Evolutionary conservation across 176 grass and related monocot species (phyloP).

Genomic region (Lolium perenne): DNA sequence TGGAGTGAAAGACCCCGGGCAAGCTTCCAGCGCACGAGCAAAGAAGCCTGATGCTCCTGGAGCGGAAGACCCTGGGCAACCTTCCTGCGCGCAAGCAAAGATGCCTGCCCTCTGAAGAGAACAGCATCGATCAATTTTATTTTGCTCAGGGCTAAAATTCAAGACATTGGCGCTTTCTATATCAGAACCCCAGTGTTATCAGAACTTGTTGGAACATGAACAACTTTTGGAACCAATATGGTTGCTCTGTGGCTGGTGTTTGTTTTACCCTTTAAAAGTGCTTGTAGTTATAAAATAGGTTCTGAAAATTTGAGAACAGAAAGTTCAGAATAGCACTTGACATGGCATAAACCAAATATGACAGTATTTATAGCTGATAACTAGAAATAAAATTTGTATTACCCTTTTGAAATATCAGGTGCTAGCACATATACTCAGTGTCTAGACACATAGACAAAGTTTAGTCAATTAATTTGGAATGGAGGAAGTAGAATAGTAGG

Average conservation of each 20-base stretch:
- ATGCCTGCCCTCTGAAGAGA: constrained; percentile 65
- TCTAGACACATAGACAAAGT: too few relatives aligned
- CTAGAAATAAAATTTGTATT: constrained; percentile 20
- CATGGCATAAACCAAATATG: neutral
- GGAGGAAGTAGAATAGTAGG: constrained; percentile 52
- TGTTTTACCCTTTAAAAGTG: too few relatives aligned
- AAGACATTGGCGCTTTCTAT: constrained; percentile 27
- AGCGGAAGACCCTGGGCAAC: constrained; percentile 65
- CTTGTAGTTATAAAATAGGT: constrained; percentile 22
- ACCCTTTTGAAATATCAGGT: constrained; percentile 90
- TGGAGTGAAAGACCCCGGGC: constrained; percentile 61
- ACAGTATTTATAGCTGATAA: constrained; percentile 12
- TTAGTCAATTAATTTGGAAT: too few relatives aligned
- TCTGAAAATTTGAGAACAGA: constrained; percentile 46
- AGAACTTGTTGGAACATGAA: constrained; percentile 21
- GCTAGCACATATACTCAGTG: constrained; percentile 54
- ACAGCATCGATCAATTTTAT: constrained; percentile 30
- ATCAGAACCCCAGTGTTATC: neutral
- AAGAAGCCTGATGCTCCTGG: constrained; percentile 76
- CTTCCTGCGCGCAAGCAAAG: constrained; percentile 71
- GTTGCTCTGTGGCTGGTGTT: too few relatives aligned
- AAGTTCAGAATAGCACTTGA: constrained; percentile 29
- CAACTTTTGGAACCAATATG: neutral
- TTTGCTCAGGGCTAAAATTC: constrained; percentile 26
- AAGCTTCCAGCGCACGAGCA: constrained; percentile 65